phyloP scores from a whole-genome alignment of 441 rosid species.

The Gossypium schwendimanii region DNA sequence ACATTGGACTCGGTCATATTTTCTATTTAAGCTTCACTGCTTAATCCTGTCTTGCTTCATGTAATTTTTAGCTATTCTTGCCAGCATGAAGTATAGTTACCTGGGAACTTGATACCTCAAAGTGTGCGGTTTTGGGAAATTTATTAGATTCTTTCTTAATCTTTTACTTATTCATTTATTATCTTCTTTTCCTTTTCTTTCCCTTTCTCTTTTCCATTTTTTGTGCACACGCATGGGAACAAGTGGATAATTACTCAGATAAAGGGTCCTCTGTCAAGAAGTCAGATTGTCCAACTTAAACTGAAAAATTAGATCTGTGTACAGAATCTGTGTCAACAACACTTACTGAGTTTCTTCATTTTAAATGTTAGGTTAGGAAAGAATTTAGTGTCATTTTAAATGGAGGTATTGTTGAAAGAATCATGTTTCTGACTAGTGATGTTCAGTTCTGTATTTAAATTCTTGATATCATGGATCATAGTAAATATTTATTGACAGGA shows the following conservation, averaged over 20 bases:
- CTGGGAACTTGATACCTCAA: not conserved
- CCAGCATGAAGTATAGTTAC: not conserved
- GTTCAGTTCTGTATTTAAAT: not conserved
- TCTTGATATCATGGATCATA: not conserved
- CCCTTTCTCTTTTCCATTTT: not conserved
- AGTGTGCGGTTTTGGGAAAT: not conserved
- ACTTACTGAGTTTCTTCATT: not conserved
- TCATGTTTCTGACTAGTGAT: not conserved
- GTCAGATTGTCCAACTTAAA: not conserved
- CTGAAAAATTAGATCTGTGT: not conserved
- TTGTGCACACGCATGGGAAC: not conserved
- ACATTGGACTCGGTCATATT: not conserved
- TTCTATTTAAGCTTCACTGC: not conserved
- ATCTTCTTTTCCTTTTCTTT: not conserved
- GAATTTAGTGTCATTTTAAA: not conserved
- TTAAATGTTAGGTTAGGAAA: not conserved
- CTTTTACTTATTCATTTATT: not conserved
- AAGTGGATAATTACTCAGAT: not conserved
- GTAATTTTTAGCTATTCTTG: slow-evolving; percentile 1
- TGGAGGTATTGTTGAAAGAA: not conserved
- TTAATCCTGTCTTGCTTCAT: not conserved
- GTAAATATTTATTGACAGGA: not conserved
- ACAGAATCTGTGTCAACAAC: not conserved
- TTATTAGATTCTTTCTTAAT: not conserved
- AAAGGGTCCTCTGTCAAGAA: not conserved